These are phyloP conservation scores for Didymella exigua DNA, from an alignment of 2,329 filamentous ascomycete genomes.

Conservation along the genomic window DNA sequence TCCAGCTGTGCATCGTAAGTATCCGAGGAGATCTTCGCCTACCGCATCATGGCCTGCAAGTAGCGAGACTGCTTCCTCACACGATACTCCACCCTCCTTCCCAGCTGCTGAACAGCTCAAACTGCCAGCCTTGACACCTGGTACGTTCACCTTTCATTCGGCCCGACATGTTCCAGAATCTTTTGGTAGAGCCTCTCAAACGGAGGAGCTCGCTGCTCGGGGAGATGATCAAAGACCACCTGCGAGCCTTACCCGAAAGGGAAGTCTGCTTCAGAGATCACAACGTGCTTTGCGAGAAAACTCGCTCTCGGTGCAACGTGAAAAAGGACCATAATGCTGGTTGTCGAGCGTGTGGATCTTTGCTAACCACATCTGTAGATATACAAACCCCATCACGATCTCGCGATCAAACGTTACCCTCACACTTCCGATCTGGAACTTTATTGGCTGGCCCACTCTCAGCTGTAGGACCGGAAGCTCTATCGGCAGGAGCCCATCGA, in stretches of 20 bases:
- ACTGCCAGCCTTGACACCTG: slow-evolving; percentile 11
- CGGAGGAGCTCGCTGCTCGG: too few relatives aligned
- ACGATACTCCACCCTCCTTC: slow-evolving; percentile 13
- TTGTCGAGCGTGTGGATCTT: neutral
- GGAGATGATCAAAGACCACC: neutral
- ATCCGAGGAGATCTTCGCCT: slow-evolving; percentile 22
- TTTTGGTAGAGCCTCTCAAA: too few relatives aligned
- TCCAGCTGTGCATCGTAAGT: slow-evolving; percentile 40
- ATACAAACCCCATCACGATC: slow-evolving; percentile 9
- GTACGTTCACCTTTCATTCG: neutral
- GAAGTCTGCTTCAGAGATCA: neutral
- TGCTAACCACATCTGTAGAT: slow-evolving; percentile 1
- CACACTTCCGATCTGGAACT: slow-evolving; percentile 1
- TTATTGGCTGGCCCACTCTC: slow-evolving; percentile 7
- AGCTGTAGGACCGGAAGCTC: slow-evolving; percentile 13
- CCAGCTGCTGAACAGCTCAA: slow-evolving; percentile 3
- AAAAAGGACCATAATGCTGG: neutral
- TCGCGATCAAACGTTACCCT: neutral
- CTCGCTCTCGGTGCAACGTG: too few relatives aligned
- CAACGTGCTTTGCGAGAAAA: neutral
- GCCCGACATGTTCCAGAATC: neutral
- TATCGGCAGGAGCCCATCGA: slow-evolving; percentile 25
- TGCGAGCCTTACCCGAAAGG: neutral
- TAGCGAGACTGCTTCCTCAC: slow-evolving; percentile 18
- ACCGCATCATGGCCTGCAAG: slow-evolving; percentile 10